A percentile compares a stretch with the other conserved stretches of the same genome.
phyloP scores from a whole-genome alignment of 2,329 filamentous ascomycete species.

The Cadophora sp. region DNA sequence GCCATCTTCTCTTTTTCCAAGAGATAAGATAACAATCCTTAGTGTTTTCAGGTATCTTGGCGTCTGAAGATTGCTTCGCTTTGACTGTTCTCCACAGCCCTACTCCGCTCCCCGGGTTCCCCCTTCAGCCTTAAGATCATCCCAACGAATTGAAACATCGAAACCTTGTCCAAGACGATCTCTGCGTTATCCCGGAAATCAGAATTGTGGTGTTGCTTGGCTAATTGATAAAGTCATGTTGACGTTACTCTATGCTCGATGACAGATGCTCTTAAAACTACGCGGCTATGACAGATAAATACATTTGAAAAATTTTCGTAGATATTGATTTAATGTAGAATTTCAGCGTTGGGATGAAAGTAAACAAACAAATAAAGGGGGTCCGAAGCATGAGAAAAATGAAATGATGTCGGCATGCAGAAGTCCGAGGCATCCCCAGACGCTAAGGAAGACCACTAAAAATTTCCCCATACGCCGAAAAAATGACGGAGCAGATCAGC shows the following conservation, averaged over 20 bases:
- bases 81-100: background rate
- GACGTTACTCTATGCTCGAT: background rate
- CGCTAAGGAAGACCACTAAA: constrained; percentile 11
- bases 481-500: constrained; percentile 8
- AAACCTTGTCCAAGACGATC: background rate
- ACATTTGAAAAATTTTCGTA: too few relatives aligned
- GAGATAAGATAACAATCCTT: constrained; percentile 18
- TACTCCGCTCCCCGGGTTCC: background rate
- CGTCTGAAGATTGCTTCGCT: constrained; percentile 4
- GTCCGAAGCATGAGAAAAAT: background rate
- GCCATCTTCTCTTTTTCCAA: background rate
- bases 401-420: constrained; percentile 1
- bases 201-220: background rate
- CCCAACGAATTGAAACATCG: constrained; percentile 2
- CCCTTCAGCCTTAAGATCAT: constrained; percentile 1
- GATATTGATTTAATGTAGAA: too few relatives aligned
- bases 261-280: too few relatives aligned
- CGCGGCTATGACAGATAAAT: too few relatives aligned
- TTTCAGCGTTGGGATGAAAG: background rate
- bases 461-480: constrained; percentile 9
- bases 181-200: background rate
- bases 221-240: background rate
- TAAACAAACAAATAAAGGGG: background rate
- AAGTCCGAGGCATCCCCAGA: constrained; percentile 12
- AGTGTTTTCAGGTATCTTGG: constrained; percentile 3